These are phyloP conservation scores for Anisodus acutangulus DNA, from an alignment of 257 asterid genomes.

Conservation along the genomic window DNA sequence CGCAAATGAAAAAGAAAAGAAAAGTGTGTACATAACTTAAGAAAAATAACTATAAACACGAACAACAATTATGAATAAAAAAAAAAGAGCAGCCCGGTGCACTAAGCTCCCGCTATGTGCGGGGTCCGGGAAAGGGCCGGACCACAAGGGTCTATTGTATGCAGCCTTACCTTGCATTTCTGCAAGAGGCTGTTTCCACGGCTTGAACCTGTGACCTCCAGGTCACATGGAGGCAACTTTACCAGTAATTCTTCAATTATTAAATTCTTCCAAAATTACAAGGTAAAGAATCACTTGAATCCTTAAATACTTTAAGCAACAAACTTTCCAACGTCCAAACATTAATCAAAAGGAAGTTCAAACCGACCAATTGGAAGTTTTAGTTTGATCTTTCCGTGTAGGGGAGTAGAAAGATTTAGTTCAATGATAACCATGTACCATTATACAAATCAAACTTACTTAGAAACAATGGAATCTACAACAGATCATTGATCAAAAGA, in stretches of 20 bases:
- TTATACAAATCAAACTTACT: slow-evolving; percentile 25
- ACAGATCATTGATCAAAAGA: neutral
- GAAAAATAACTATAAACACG: neutral
- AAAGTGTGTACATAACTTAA: neutral
- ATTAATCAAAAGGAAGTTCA: slow-evolving; percentile 4
- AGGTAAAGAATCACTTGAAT: slow-evolving; percentile 4
- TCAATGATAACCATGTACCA: slow-evolving; percentile 1
- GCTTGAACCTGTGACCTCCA: no score
- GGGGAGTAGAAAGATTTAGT: slow-evolving; percentile 13
- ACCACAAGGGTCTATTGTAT: no score
- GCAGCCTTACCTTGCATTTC: no score
- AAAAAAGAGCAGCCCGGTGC: no score
- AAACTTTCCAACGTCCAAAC: neutral
- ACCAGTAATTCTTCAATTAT: neutral
- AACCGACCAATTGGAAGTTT: neutral
- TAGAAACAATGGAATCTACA: slow-evolving; percentile 17
- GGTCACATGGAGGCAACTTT: no score
- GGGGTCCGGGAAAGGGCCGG: no score
- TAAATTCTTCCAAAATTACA: neutral
- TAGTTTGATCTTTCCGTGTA: neutral
- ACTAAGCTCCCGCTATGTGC: no score
- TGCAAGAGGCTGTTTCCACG: no score
- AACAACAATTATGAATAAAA: neutral
- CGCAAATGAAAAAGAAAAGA: neutral
- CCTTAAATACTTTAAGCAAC: neutral